Base-by-base conservation (phyloP, 345 rosid genomes). In the Brassica incana region DNA sequence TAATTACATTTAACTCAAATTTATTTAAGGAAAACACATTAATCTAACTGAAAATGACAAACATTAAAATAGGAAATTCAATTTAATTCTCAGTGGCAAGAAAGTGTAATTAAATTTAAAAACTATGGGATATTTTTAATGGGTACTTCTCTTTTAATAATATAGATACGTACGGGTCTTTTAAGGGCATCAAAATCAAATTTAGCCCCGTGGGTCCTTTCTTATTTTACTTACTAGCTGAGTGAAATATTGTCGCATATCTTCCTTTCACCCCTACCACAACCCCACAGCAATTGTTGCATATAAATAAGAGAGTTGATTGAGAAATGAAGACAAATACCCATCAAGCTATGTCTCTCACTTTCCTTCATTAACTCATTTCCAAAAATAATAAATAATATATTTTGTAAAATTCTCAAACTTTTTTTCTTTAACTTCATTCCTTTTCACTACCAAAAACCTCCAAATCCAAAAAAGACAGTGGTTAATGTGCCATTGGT, bases 251-350 rank as follows among this genome's bases (percentile, higher is more conserved):
- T 69, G 78, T 80, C 71, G 71, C 78, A 80, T 74, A 69, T 68
- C 75, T 50, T 6, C 48, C 78, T 50, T 74, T 25, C 78, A 74
- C 66, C 66, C 4, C 45, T 38, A 38, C 50, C 50, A 43, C 50
- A 20, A 20, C 82, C 77, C 78, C 65, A 45, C 30, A 61, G 38
- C 71, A 0, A 15, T 69, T 74, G 60, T 62, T 80, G 75, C 64
- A 69, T 80, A 80, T 80, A 80, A 74, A 80, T 80, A 50, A 67
- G 74, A 71, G 10, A 69, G 56, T 74, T 50, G 78, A 79, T 74
- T 80, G 71, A 63, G 60, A 63, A 48, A 68, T 80, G 36, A 11
- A 61, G 70, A 73, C 78, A 79, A 11, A 68, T 62, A 50, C 75
- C 78, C 71, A 68, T 79, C 70, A 68, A 62, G 54, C 75, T 74